phyloP scores from a whole-genome alignment of 441 rosid species.

The Corymbia calophylla region DNA sequence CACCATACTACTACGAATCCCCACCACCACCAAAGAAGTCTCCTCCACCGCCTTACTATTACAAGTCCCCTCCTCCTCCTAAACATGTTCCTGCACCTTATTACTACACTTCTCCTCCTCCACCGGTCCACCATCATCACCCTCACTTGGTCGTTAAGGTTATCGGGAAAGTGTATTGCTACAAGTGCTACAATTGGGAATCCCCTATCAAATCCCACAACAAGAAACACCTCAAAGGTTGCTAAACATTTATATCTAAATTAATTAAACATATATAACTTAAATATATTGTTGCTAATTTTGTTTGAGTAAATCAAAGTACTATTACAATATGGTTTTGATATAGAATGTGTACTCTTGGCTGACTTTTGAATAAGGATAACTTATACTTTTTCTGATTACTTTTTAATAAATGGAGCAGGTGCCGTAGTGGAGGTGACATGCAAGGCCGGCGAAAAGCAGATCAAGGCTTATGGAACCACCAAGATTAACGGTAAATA shows the following conservation, averaged over 20 bases:
- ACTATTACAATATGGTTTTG: not conserved
- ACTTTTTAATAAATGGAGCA: not conserved
- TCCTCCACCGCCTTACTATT: not conserved
- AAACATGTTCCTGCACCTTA: not conserved
- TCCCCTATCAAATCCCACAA: not conserved
- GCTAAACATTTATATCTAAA: not conserved
- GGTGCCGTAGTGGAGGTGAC: not conserved
- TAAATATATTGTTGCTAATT: not conserved
- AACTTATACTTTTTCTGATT: not conserved
- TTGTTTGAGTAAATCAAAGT: not conserved
- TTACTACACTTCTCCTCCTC: not conserved
- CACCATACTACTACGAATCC: constrained; percentile 15
- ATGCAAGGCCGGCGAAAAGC: not conserved
- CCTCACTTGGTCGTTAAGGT: not conserved
- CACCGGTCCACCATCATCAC: not conserved
- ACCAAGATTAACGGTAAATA: constrained; percentile 2
- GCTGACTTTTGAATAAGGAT: not conserved
- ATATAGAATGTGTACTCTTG: not conserved
- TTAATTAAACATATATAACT: not conserved
- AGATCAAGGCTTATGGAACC: not conserved
- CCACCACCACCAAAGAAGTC: not conserved
- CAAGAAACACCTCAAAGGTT: not conserved
- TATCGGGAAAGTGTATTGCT: not conserved
- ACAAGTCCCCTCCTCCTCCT: not conserved
- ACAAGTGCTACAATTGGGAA: not conserved